A percentile compares a stretch with the other conserved stretches of the same genome.
Conservation (phyloP, 768 basidiomycete species). For the Boletales sp. region DNA sequence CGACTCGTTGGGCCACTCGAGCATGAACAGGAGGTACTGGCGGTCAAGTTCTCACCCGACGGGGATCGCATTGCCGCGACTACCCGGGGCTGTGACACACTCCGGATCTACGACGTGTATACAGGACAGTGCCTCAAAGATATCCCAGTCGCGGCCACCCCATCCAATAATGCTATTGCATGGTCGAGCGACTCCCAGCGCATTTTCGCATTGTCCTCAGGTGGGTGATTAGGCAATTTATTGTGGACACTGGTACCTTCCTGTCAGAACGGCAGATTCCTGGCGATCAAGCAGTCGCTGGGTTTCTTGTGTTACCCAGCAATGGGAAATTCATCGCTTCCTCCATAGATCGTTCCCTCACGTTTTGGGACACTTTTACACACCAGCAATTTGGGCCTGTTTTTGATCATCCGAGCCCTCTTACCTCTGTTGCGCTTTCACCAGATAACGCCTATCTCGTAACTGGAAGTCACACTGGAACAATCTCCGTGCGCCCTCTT, state of each 20-base stretch:
- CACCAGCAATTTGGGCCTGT: background rate
- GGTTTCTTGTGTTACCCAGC: background rate
- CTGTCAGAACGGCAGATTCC: background rate
- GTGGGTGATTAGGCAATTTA: background rate
- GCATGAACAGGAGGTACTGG: background rate
- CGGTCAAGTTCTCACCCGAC: no score
- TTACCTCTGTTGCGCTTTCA: constrained; percentile 4
- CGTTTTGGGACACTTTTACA: constrained; percentile 8
- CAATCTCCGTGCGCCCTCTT: background rate
- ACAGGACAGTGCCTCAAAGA: background rate
- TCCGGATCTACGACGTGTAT: background rate
- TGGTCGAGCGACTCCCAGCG: background rate
- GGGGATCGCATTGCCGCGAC: background rate
- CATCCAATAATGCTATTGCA: background rate
- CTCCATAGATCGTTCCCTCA: background rate
- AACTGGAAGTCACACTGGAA: background rate
- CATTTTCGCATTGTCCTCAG: background rate
- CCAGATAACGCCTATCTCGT: background rate
- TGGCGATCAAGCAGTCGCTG: background rate
- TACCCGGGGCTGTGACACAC: background rate
- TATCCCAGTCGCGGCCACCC: background rate
- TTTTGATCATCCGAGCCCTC: background rate
- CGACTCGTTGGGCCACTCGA: background rate
- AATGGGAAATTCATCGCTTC: background rate
- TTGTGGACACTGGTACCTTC: background rate